Evolutionary conservation across 768 basidiomycete species (phyloP), one percentile per base, ranked within the genome.

Genomic region (Pleurotus giganteus): DNA sequence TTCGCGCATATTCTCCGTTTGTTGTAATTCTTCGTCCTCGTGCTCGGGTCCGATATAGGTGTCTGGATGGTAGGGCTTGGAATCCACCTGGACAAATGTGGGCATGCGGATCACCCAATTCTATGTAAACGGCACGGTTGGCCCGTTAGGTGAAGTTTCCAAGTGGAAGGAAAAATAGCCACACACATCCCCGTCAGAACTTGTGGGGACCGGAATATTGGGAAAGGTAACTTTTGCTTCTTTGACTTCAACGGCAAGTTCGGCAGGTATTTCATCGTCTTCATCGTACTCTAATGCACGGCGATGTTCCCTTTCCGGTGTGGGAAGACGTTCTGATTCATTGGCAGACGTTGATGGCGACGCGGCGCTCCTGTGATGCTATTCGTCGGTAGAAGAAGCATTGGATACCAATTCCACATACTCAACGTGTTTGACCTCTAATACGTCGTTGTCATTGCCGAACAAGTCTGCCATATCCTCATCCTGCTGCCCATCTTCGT

Each of bases 21-120:
- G 74, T 27, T 79, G 75, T 13, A 73, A 63, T 46, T 86, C 82
- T 37, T 83, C 85, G 19, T 86, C 85, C 28, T 91, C 89, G 28
- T 89, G 86, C 62, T 93, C 91, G 15, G 91, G 85, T 17, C 88
- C 89, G 43, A 86, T 76, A 69, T 94, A 94, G 0, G 86, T 88
- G 54, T 93, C 87, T 11, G 87, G 84, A 65, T 95, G 91, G 65
- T 91, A 99, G 0, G 96, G 92, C 58, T 89, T 88, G 1, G 91
- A 81, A 63, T 95, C 91, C 49, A 97, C 79, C 64, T 88, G 86
- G 54, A 99, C 86, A 65, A 91, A 97, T 65, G 91, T 91, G n/a
- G 96, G 97, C 67, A 97, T 84, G 37, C 91, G 85, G 53, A 96
- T 83, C 50, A 94, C 88, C 94, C 94, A 98, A 61, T 87, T 84